Evolutionary conservation across 371 early-diverging fungal species (phyloP).

Genomic region (Saksenaea vasiformis): DNA sequence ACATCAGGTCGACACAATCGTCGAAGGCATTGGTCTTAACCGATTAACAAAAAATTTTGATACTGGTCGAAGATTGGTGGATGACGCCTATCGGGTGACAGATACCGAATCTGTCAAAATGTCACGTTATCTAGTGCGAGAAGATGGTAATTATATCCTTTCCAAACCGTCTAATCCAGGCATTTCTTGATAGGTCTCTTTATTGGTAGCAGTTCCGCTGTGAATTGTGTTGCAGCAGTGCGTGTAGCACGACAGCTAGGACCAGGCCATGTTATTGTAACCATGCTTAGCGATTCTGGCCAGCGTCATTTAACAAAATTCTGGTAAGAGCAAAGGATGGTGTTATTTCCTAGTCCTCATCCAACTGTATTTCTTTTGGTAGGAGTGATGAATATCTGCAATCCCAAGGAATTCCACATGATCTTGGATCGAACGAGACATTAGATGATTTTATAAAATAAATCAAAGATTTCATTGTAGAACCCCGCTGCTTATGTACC

Average conservation of each 20-base stretch:
- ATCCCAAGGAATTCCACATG: constrained; percentile 30
- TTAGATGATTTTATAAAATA: constrained; percentile 32
- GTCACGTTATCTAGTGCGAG: constrained; percentile 80
- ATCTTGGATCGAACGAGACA: constrained; percentile 32
- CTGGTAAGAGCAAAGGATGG: constrained; percentile 54
- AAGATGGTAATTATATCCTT: constrained; percentile 65
- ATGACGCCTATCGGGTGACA: constrained; percentile 86
- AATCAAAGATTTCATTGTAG: neutral
- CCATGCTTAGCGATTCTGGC: constrained; percentile 82
- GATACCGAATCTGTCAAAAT: constrained; percentile 93
- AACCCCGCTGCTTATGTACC: constrained; percentile 11
- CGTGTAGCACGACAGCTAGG: constrained; percentile 71
- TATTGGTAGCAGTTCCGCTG: constrained; percentile 89
- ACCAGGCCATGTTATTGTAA: constrained; percentile 83
- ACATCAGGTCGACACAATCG: constrained; percentile 95
- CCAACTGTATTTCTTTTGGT: neutral
- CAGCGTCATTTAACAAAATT: constrained; percentile 85
- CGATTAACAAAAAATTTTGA: constrained; percentile 91
- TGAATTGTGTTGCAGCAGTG: constrained; percentile 91
- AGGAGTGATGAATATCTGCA: constrained; percentile 44
- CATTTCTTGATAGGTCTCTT: constrained; percentile 61
- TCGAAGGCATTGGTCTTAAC: constrained; percentile 96
- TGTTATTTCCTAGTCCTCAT: neutral
- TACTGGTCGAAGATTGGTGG: constrained; percentile 61
- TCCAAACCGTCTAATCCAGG: neutral